These are phyloP conservation scores for Hibiscus mutabilis DNA, from an alignment of 345 rosid species.

Conservation along the genomic window DNA sequence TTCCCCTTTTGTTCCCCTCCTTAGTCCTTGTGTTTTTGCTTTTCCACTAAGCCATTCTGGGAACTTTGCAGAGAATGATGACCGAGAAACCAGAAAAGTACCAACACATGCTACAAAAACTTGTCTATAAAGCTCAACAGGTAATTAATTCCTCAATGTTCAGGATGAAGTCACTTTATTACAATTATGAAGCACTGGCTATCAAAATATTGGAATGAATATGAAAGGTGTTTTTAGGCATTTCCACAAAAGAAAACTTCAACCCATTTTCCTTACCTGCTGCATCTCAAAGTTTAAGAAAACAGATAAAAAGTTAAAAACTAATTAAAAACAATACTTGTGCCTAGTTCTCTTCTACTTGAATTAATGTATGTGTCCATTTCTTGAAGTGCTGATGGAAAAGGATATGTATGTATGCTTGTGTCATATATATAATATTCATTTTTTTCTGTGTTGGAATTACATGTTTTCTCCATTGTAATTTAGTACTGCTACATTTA, in stretches of 20 bases:
- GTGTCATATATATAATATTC: neutral
- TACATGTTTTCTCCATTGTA: neutral
- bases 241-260: neutral
- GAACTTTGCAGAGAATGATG: constrained; percentile 87
- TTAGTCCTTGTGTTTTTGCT: neutral
- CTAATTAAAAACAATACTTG: no score
- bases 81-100: constrained; percentile 93
- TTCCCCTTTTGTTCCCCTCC: neutral
- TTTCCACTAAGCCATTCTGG: constrained; percentile 20
- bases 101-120: constrained; percentile 93
- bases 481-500: neutral
- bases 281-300: no score
- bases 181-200: neutral
- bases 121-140: constrained; percentile 94
- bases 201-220: neutral
- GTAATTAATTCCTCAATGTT: constrained; percentile 23
- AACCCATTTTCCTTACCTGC: neutral
- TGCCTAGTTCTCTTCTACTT: no score
- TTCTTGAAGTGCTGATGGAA: neutral
- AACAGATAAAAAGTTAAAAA: no score
- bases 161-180: constrained; percentile 1
- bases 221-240: neutral
- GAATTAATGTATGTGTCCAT: neutral
- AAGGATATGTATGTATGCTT: neutral
- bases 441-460: neutral